Evolutionary conservation across 2,329 filamentous ascomycete species (phyloP), one percentile per base, ranked within the genome.

Genomic region (Colletotrichum musae): DNA sequence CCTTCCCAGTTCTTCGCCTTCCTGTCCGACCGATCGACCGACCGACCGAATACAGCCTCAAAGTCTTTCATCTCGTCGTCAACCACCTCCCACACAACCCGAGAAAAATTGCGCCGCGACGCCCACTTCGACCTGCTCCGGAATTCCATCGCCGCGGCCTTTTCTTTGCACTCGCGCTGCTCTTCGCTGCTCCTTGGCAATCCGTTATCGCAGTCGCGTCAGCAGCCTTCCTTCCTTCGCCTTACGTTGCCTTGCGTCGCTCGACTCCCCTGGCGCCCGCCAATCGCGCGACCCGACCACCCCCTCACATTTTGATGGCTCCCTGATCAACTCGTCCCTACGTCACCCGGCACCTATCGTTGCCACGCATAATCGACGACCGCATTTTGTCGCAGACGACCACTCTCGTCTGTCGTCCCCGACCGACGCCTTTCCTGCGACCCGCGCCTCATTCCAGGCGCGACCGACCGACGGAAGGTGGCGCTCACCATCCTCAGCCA

Each of bases 401-500:
- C 67, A 16, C 15, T 53, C 41, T 50, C 47, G 50, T 51, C 43
- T 56, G 52, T 68, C 64, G 67, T 70, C 51, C 48, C 67, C 56
- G 67, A 70, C 67, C 67, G 63, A 67, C 63, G 24, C 52, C 67
- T 52, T 21, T 67, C 48, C 54, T 59, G 68, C 60, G 58, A 68
- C 53, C 68, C 64, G 63, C 68, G 68, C 68, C 60, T 66, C 56
- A 64, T 71, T 51, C 43, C 68, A 58, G 71, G 71, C 71, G 71
- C 71, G 69, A 72, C 71, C 61, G 48, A 68, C 51, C 18, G 36
- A 61, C 39, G 65, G 77, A 84, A 80, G 75, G 84, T 89, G 87
- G 87, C 87, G 77, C 85, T 88, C 78, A 87, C 86, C 67, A 81
- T 88, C 74, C 80, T 87, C 79, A 85, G 80, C 77, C 85, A 84